Evolutionary conservation across 164 flowering plant species (phyloP), one percentile per base, ranked within the genome.

Genomic region (Stephania yunnanensis): DNA sequence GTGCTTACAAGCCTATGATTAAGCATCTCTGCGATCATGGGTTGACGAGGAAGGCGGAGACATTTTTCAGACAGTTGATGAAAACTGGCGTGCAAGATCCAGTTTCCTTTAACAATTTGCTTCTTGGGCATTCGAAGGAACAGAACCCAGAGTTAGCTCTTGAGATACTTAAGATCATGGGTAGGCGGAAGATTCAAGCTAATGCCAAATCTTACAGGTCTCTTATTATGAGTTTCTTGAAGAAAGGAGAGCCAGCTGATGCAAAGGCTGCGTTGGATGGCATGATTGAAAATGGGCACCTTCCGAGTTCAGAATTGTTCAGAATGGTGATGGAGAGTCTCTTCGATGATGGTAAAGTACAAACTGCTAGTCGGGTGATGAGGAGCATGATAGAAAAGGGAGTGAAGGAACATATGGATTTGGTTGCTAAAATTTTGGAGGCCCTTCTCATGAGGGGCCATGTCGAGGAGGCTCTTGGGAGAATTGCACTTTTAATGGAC

Each of bases 301-400:
- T 79, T 53, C 98, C 96, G 1, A 90, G 87, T 52, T 78, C 92
- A n/a, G 70, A 89, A 3, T 29, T 92, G 22, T 93, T 83, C 80
- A 84, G 91, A 80, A 76, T 84, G n/a, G 91, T 93, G 46, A 89
- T 92, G 86, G 90, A 89, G 80, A 84, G 86, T 78, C 82, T 93
- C 72, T 91, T 89, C 65, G 86, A 87, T 58, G 97, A 90, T 81
- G 94, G 89, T 15, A 86, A 94, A 81, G 89, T 93, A 74, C 98
- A 93, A 80, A 93, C 97, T 36, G 94, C 98, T 2, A 95, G 99
- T 77, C 82, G 98, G 42, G 97, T 93, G 42, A 92, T 95, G 97
- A 87, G 84, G 67, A 84, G 79, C 74, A 95, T 95, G 99, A 61
- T 95, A 73, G 99, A 93, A 80, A 93, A 93, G 85, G 97, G 94